These are phyloP conservation scores for Trichoderma brevicompactum DNA, from an alignment of 2,329 filamentous ascomycete species.

Conservation along the genomic window DNA sequence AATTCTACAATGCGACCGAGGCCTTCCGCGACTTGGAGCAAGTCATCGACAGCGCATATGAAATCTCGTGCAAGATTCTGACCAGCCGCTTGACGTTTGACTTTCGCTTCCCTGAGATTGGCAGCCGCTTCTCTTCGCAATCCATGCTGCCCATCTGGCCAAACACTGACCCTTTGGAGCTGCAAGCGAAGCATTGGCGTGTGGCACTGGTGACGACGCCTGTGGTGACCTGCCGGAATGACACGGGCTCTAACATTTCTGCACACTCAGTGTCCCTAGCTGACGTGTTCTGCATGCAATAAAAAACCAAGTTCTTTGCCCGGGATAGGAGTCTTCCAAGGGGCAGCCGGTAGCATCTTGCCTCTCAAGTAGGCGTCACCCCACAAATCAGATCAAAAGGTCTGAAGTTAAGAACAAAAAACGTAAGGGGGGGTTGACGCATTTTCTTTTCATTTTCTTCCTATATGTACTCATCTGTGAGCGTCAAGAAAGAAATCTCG, in stretches of 20 bases:
- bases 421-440: too few species aligned
- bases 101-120: conserved; percentile 56
- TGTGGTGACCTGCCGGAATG: conserved; percentile 58
- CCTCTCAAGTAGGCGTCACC: too few species aligned
- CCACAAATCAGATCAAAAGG: too few species aligned
- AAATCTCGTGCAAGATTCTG: conserved; percentile 53
- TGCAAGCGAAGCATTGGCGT: conserved; percentile 57
- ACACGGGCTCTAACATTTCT: conserved; percentile 51
- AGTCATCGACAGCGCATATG: conserved; percentile 50
- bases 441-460: too few species aligned
- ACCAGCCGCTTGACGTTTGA: conserved; percentile 50
- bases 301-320: conserved; percentile 5
- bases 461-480: not conserved
- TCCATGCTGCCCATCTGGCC: conserved; percentile 55
- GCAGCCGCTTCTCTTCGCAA: conserved; percentile 53
- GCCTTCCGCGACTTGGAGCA: conserved; percentile 50
- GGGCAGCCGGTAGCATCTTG: too few species aligned
- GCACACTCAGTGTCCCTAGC: conserved; percentile 51
- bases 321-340: not conserved
- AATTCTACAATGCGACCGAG: conserved; percentile 39
- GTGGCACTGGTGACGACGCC: conserved; percentile 60
- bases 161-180: conserved; percentile 44
- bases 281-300: conserved; percentile 56
- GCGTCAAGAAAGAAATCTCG: not conserved
- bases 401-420: too few species aligned